These are phyloP conservation scores for Dipsacomyces acuminosporus DNA, from an alignment of 371 early-diverging fungal species.

Conservation along the genomic window DNA sequence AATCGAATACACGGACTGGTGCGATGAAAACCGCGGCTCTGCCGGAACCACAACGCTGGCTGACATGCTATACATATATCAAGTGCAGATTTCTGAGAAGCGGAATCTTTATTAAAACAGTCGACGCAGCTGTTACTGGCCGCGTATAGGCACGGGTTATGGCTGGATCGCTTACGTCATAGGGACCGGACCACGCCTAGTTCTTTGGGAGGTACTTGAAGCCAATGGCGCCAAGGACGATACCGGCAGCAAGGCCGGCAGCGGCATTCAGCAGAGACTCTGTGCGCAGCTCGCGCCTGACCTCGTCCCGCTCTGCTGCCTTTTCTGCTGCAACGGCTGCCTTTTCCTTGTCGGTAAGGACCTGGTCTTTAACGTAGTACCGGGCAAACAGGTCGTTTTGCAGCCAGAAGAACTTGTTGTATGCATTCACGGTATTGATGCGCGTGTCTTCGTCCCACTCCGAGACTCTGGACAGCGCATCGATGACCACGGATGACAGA, in stretches of 20 bases:
- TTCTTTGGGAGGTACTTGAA: constrained; percentile 9
- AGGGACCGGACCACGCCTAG: too few relatives aligned
- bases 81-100: too few relatives aligned
- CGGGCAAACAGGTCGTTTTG: constrained; percentile 82
- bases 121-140: too few relatives aligned
- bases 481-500: constrained; percentile 60
- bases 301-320: constrained; percentile 14
- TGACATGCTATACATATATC: too few relatives aligned
- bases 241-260: constrained; percentile 30
- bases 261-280: constrained; percentile 32
- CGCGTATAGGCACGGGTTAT: too few relatives aligned
- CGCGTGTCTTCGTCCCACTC: constrained; percentile 58
- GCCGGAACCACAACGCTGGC: constrained; percentile 13
- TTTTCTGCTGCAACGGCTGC: constrained; percentile 10
- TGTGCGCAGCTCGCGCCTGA: constrained; percentile 23
- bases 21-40: constrained; percentile 26
- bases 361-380: constrained; percentile 64
- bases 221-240: constrained; percentile 13
- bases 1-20: constrained; percentile 23
- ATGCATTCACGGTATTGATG: constrained; percentile 61
- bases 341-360: constrained; percentile 35
- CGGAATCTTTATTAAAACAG: too few relatives aligned
- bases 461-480: constrained; percentile 54
- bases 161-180: too few relatives aligned
- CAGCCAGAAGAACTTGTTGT: constrained; percentile 81